Conservation (phyloP, 768 basidiomycete genomes). For the Psilocybe sp. region DNA sequence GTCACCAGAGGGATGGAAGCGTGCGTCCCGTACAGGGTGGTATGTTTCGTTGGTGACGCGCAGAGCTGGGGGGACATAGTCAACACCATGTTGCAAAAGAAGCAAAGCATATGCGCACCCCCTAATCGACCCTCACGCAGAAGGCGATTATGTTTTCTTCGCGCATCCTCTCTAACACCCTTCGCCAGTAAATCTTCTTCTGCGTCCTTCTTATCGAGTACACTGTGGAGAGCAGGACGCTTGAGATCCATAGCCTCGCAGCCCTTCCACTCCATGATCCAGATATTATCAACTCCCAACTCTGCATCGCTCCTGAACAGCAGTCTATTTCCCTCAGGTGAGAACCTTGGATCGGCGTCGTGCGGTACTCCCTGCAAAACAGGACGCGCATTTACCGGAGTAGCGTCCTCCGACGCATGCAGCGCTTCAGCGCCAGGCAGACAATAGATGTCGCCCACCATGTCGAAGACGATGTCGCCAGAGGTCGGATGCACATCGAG, state of each 20-base stretch:
- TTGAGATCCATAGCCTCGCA: constrained; percentile 60
- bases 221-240: constrained; percentile 22
- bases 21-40: constrained; percentile 65
- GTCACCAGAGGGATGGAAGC: constrained; percentile 65
- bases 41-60: constrained; percentile 74
- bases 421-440: constrained; percentile 42
- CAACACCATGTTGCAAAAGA: not conserved
- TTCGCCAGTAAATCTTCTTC: constrained; percentile 48
- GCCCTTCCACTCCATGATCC: constrained; percentile 68
- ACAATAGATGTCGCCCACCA: constrained; percentile 74
- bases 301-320: constrained; percentile 73
- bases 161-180: constrained; percentile 49
- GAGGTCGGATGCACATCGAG: constrained; percentile 69
- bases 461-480: constrained; percentile 74
- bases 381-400: constrained; percentile 43
- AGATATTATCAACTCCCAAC: constrained; percentile 73
- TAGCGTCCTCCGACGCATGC: constrained; percentile 14
- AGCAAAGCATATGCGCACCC: constrained; percentile 28
- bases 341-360: constrained; percentile 73
- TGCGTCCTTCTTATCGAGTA: constrained; percentile 30
- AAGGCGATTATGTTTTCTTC: constrained; percentile 46
- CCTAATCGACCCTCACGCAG: constrained; percentile 53
- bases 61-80: constrained; percentile 25
- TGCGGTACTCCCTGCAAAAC: constrained; percentile 64
- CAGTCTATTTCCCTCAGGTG: constrained; percentile 57